Evolutionary conservation across 2,329 filamentous ascomycete species (phyloP).

Genomic region (Pezicula carpinea): DNA sequence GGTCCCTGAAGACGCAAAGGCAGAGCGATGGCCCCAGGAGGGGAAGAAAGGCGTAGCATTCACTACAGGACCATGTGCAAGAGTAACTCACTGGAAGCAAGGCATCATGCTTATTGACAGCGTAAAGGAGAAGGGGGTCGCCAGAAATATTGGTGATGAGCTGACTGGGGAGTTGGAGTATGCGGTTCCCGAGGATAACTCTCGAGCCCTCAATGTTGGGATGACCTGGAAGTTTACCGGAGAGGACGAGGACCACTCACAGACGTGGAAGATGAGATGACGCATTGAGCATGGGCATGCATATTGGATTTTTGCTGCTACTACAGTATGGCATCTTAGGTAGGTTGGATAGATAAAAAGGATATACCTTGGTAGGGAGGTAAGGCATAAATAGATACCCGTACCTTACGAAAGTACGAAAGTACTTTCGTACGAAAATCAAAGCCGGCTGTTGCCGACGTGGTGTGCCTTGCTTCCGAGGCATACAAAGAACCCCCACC

Average conservation of each 20-base stretch:
- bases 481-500: no score
- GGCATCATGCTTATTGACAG: slow-evolving; percentile 66
- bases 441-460: no score
- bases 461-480: no score
- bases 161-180: slow-evolving; percentile 68
- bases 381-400: no score
- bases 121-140: slow-evolving; percentile 38
- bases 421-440: no score
- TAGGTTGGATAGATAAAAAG: no score
- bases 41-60: slow-evolving; percentile 68
- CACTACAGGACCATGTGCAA: slow-evolving; percentile 75
- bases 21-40: slow-evolving; percentile 55
- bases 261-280: slow-evolving; percentile 30
- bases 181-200: slow-evolving; percentile 62
- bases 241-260: slow-evolving; percentile 18
- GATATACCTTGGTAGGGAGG: no score
- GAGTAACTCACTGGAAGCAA: slow-evolving; percentile 88
- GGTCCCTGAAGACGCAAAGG: slow-evolving; percentile 48
- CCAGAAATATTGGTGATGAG: slow-evolving; percentile 48
- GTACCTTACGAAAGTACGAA: no score
- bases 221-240: slow-evolving; percentile 49
- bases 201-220: slow-evolving; percentile 62
- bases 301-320: background rate
- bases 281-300: background rate
- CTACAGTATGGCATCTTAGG: no score